Conservation (phyloP, 1,284 basidiomycete genomes). For the Hemileia vastatrix region DNA sequence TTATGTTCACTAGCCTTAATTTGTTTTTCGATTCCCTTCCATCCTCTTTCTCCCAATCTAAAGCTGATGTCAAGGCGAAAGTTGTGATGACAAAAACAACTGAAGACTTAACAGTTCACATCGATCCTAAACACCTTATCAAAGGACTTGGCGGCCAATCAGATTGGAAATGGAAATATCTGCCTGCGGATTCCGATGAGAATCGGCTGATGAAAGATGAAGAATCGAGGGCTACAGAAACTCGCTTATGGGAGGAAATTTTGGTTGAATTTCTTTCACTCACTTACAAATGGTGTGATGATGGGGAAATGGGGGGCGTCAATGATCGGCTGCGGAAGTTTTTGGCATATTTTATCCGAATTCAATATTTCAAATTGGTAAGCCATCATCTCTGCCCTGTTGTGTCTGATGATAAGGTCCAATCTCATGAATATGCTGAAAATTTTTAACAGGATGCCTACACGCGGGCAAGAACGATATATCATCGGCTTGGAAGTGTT, state of each 20-base stretch:
- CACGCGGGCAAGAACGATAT: conserved; percentile 9
- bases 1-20: too few relatives aligned
- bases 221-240: neutral
- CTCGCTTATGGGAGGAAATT: neutral
- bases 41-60: too few relatives aligned
- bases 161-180: conserved; percentile 14
- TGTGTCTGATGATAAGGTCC: too few relatives aligned
- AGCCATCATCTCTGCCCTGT: neutral
- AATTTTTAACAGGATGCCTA: conserved; percentile 17
- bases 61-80: conserved; percentile 16
- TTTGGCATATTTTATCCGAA: conserved; percentile 6
- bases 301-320: neutral
- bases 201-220: conserved; percentile 6
- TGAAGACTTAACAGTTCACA: conserved; percentile 12
- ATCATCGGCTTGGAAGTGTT: conserved; percentile 12
- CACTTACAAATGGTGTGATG: conserved; percentile 11
- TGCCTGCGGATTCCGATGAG: neutral
- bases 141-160: conserved; percentile 7
- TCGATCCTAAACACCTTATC: conserved; percentile 6
- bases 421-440: too few relatives aligned
- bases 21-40: too few relatives aligned
- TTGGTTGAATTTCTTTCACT: neutral
- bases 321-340: conserved; percentile 3
- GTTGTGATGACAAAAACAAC: conserved; percentile 16
- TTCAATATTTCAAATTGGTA: conserved; percentile 19